Evolutionary conservation across 106 monocot species (phyloP).

Genomic region (Iris macrosiphon): DNA sequence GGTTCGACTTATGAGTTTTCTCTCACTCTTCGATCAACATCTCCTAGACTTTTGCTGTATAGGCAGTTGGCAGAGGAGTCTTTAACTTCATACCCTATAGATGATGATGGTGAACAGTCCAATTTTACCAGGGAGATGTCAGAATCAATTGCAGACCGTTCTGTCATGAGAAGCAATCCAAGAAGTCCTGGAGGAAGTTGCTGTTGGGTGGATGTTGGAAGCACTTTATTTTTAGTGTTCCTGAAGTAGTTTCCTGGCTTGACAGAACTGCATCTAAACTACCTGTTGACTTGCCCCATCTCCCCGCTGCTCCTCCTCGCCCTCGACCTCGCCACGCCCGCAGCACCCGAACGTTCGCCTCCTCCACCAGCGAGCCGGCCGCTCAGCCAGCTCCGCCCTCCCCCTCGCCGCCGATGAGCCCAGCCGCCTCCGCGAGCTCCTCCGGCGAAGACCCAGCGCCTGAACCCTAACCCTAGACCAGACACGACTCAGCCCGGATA

Average conservation of each 20-base stretch:
- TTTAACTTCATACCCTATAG: conserved; percentile 31
- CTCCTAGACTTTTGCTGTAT: conserved; percentile 75
- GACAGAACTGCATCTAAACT: conserved; percentile 15
- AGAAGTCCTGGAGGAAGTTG: conserved; percentile 37
- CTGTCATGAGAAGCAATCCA: neutral
- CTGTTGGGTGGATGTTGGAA: conserved; percentile 91
- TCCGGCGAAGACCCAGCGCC: too few species aligned
- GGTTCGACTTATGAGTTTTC: conserved; percentile 74
- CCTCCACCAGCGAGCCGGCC: too few species aligned
- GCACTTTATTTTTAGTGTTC: conserved; percentile 40
- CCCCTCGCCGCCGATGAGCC: too few species aligned
- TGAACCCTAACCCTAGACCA: too few species aligned
- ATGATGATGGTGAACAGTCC: conserved; percentile 10
- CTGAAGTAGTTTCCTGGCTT: conserved; percentile 56
- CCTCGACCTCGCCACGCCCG: too few species aligned
- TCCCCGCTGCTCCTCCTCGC: too few species aligned
- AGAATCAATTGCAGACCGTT: conserved; percentile 5
- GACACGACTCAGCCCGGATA: too few species aligned
- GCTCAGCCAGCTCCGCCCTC: too few species aligned
- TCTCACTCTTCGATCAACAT: conserved; percentile 67
- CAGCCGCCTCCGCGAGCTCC: too few species aligned
- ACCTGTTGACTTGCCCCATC: too few species aligned
- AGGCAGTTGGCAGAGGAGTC: conserved; percentile 82
- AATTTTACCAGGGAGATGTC: neutral
- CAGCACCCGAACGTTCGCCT: too few species aligned